Conservation (phyloP, 2,329 filamentous ascomycete species). For the Botrytis medusae region DNA sequence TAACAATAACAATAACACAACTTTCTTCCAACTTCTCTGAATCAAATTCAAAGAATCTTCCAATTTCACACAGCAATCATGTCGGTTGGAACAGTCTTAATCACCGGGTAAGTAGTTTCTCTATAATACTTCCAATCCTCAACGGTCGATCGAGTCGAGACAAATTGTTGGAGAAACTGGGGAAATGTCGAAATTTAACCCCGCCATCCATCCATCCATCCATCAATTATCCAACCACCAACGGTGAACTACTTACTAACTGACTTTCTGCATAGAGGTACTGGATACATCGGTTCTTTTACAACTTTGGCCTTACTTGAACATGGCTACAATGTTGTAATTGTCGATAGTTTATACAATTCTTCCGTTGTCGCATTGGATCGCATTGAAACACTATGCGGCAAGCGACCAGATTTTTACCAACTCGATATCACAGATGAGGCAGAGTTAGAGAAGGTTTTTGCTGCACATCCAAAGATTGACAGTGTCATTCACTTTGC, state of each 20-base stretch:
- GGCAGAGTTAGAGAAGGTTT: slow-evolving; percentile 78
- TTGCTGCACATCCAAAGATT: slow-evolving; percentile 85
- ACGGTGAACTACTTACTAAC: slow-evolving; percentile 24
- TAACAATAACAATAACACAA: not conserved
- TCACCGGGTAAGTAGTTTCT: slow-evolving; percentile 73
- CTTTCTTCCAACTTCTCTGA: not conserved
- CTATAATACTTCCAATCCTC: not conserved
- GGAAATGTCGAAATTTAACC: slow-evolving; percentile 17
- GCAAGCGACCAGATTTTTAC: slow-evolving; percentile 83
- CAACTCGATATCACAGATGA: slow-evolving; percentile 87
- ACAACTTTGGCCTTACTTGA: slow-evolving; percentile 88
- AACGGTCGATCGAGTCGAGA: not conserved
- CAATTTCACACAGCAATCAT: slow-evolving; percentile 49
- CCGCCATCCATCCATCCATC: slow-evolving; percentile 21
- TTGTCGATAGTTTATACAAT: slow-evolving; percentile 97
- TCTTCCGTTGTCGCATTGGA: slow-evolving; percentile 88
- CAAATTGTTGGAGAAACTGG: slow-evolving; percentile 12
- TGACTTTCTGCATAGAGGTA: slow-evolving; percentile 60
- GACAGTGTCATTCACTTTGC: slow-evolving; percentile 99
- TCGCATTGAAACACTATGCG: slow-evolving; percentile 90
- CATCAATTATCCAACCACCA: not conserved
- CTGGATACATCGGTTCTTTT: slow-evolving; percentile 98
- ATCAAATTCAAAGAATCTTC: not conserved
- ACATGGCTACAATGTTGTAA: slow-evolving; percentile 93
- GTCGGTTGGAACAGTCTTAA: slow-evolving; percentile 82